Percentiles rank a stretch among this genome's conserved stretches.
These are phyloP conservation scores for Xylaria bambusicola DNA, from an alignment of 495 filamentous ascomycete species.

Conservation along the genomic window DNA sequence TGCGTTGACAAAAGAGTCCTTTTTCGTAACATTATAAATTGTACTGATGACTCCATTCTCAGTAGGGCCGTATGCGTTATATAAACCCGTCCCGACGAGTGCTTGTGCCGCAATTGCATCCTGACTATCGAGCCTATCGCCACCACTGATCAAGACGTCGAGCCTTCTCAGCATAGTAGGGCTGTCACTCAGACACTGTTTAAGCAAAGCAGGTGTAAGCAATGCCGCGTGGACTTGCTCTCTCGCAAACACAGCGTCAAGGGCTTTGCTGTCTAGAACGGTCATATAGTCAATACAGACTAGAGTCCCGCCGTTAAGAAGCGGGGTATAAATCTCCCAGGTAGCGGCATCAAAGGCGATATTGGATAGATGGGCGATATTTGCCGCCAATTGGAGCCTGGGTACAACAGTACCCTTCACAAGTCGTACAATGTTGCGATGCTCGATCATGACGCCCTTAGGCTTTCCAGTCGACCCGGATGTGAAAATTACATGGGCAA, in stretches of 20 bases:
- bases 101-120: slow-evolving; percentile 14
- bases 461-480: not conserved
- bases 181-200: slow-evolving; percentile 4
- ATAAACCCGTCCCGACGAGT: slow-evolving; percentile 4
- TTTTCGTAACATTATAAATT: slow-evolving; percentile 1
- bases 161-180: slow-evolving; percentile 4
- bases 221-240: slow-evolving; percentile 9
- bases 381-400: slow-evolving; percentile 5
- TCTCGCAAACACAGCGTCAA: slow-evolving; percentile 4
- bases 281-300: slow-evolving; percentile 19
- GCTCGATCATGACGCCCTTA: slow-evolving; percentile 1
- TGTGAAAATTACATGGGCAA: slow-evolving; percentile 14
- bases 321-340: slow-evolving; percentile 16
- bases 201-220: slow-evolving; percentile 14
- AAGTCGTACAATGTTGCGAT: slow-evolving; percentile 14
- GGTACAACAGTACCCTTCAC: slow-evolving; percentile 5
- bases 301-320: slow-evolving; percentile 19
- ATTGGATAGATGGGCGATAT: slow-evolving; percentile 15
- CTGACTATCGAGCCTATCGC: slow-evolving; percentile 12
- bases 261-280: slow-evolving; percentile 7
- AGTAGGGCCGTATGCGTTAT: slow-evolving; percentile 21
- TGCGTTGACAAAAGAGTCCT: slow-evolving; percentile 9
- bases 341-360: slow-evolving; percentile 19
- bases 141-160: slow-evolving; percentile 8
- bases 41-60: slow-evolving; percentile 19